Evolutionary conservation across 148 eudicot genomes (phyloP).

Genomic region (Camellia sinensis): DNA sequence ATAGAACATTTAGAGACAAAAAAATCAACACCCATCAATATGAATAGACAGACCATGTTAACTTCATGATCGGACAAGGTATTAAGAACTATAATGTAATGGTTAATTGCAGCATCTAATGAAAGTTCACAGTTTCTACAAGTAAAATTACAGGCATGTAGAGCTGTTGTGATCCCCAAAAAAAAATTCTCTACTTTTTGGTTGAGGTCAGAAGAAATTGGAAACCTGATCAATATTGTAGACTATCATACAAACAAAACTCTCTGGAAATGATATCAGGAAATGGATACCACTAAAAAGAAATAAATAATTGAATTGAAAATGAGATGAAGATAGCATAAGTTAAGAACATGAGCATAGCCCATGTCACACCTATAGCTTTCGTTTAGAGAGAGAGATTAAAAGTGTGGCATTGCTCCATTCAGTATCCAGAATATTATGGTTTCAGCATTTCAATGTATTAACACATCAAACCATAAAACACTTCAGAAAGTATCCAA

Average conservation of each 20-base stretch:
- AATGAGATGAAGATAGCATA: no score
- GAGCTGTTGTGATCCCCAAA: background rate
- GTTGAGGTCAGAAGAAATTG: background rate
- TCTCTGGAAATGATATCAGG: no score
- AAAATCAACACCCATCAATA: background rate
- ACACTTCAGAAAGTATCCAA: background rate
- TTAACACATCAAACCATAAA: background rate
- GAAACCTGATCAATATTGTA: background rate
- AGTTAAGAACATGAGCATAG: no score
- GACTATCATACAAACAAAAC: background rate
- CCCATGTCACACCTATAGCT: no score
- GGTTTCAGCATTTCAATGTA: background rate
- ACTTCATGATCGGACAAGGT: background rate
- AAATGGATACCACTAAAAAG: no score
- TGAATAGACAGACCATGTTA: background rate
- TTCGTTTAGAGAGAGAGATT: background rate
- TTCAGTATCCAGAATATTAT: constrained; percentile 8
- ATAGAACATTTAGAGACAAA: background rate
- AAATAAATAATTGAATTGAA: no score
- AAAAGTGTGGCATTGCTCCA: background rate
- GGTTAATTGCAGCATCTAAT: background rate
- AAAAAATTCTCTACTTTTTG: background rate
- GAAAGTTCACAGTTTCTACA: background rate
- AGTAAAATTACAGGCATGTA: background rate
- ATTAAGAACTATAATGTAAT: background rate